Evolutionary conservation across 345 rosid species (phyloP).

Genomic region (rapeseed (Brassica napus)): Da-Ae NC_063445.1:16352001-16352500

Average conservation of each 20-base stretch:
- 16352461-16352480: too few relatives aligned
- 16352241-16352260: not conserved
- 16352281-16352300: not conserved
- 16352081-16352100: not conserved
- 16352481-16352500: too few relatives aligned
- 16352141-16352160: not conserved
- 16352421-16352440: too few relatives aligned
- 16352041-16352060: not conserved
- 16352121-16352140: not conserved
- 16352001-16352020: not conserved
- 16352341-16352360: not conserved
- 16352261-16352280: not conserved
- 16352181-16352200: not conserved
- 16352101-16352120: not conserved
- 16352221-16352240: not conserved
- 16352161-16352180: not conserved
- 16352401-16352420: too few relatives aligned
- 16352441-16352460: too few relatives aligned
- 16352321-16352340: not conserved
- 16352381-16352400: too few relatives aligned
- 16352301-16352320: not conserved
- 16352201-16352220: not conserved
- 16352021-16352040: conserved; percentile 1
- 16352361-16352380: not conserved
- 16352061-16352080: not conserved